phyloP scores from a whole-genome alignment of 163 green algal species.

The Prototheca stagnorum region DNA sequence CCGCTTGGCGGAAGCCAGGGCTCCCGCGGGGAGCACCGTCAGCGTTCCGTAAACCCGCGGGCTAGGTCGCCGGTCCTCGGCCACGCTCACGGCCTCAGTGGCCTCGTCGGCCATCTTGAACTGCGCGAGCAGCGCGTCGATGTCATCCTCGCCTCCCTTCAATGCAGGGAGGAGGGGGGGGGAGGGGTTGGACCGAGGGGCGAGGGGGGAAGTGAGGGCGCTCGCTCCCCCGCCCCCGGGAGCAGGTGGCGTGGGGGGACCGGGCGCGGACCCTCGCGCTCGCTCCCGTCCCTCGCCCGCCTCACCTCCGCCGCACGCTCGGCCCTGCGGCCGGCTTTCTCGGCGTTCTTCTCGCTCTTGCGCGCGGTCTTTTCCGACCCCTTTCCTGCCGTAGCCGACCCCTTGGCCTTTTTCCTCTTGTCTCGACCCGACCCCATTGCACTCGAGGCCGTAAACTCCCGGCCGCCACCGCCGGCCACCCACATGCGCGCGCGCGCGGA shows the following conservation, averaged over 20 bases:
- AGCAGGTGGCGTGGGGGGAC: no score
- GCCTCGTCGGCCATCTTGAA: slow-evolving; percentile 53
- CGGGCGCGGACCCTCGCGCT: no score
- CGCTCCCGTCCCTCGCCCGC: no score
- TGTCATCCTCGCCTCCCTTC: slow-evolving; percentile 76
- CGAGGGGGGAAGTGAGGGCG: no score
- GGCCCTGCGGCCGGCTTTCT: slow-evolving; percentile 7
- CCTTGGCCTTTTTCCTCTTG: slow-evolving; percentile 84
- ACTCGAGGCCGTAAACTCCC: no score
- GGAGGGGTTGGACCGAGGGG: no score
- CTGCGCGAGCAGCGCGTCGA: slow-evolving; percentile 70
- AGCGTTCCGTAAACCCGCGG: slow-evolving; percentile 67
- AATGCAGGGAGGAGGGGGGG: no score
- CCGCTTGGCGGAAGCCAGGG: no score
- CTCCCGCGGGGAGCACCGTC: slow-evolving; percentile 13
- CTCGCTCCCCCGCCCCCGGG: no score
- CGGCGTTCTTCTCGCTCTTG: slow-evolving; percentile 59
- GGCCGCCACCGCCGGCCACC: no score
- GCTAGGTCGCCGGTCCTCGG: slow-evolving; percentile 48
- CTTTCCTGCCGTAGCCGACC: slow-evolving; percentile 31
- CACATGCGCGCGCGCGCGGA: no score
- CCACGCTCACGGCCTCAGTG: slow-evolving; percentile 29
- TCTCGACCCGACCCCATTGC: slow-evolving; percentile 68
- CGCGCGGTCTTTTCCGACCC: slow-evolving; percentile 63
- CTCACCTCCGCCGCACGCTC: slow-evolving; percentile 6